phyloP scores from a whole-genome alignment of 1,284 basidiomycete genomes.

The Coniferiporia weirii region DNA sequence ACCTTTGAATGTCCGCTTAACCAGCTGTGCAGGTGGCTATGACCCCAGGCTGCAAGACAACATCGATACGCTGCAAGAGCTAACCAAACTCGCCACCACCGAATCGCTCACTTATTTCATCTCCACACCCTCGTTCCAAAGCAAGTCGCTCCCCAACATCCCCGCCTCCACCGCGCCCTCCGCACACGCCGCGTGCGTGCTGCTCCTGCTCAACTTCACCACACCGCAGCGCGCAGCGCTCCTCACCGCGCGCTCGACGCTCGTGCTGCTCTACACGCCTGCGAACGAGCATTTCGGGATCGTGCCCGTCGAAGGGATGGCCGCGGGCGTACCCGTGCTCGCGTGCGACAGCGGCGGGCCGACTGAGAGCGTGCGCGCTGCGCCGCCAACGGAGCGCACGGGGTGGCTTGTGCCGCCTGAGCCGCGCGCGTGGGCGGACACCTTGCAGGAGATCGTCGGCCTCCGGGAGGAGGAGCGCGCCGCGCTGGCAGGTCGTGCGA shows the following conservation, averaged over 20 bases:
- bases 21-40: conserved; percentile 57
- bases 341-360: conserved; percentile 91
- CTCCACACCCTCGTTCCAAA: conserved; percentile 25
- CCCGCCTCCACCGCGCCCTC: conserved; percentile 32
- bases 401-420: conserved; percentile 71
- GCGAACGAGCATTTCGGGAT: conserved; percentile 97
- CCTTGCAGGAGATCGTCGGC: conserved; percentile 55
- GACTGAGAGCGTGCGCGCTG: conserved; percentile 79
- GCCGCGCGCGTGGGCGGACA: conserved; percentile 62
- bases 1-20: not conserved
- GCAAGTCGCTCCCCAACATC: conserved; percentile 25
- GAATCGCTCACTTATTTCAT: conserved; percentile 51
- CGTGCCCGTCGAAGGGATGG: conserved; percentile 94
- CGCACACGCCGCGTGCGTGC: conserved; percentile 51
- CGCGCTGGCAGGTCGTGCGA: conserved; percentile 50
- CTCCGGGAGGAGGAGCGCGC: conserved; percentile 43
- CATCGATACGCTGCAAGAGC: conserved; percentile 50
- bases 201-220: conserved; percentile 86
- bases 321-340: conserved; percentile 84
- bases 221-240: conserved; percentile 74
- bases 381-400: conserved; percentile 37
- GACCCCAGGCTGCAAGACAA: conserved; percentile 71
- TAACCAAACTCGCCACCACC: conserved; percentile 53
- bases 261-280: conserved; percentile 88
- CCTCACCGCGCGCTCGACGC: conserved; percentile 58